These are phyloP conservation scores for Atkinsonella texensis DNA, from an alignment of 2,329 filamentous ascomycete genomes.

Conservation along the genomic window DNA sequence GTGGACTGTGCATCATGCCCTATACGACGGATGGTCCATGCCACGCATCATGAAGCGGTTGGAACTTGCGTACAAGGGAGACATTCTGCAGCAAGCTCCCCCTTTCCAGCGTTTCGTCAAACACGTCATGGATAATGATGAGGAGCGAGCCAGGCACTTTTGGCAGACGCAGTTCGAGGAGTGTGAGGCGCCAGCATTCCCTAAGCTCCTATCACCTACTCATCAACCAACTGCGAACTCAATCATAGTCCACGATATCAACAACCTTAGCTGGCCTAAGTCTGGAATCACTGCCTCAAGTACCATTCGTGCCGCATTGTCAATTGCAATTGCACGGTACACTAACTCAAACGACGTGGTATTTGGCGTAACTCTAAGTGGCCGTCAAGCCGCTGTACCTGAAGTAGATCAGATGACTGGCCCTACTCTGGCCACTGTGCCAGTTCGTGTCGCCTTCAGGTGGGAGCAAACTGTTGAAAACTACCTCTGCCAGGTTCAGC, in stretches of 20 bases:
- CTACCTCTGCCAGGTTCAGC: conserved; percentile 11
- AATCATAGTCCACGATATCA: neutral
- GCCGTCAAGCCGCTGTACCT: conserved; percentile 14
- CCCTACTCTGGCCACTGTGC: conserved; percentile 18
- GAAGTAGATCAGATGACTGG: conserved; percentile 16
- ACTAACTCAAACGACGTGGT: conserved; percentile 20
- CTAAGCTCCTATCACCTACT: neutral
- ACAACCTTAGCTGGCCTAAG: conserved; percentile 5
- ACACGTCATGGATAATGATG: conserved; percentile 24
- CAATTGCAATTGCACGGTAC: conserved; percentile 24
- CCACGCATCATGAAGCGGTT: conserved; percentile 28
- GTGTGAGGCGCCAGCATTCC: neutral
- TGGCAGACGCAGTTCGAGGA: conserved; percentile 19
- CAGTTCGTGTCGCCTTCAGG: conserved; percentile 9
- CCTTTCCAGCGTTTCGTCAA: conserved; percentile 29
- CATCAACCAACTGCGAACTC: conserved; percentile 2
- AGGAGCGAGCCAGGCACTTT: conserved; percentile 23
- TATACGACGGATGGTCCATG: conserved; percentile 41
- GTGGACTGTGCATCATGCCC: conserved; percentile 33
- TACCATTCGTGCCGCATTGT: conserved; percentile 15
- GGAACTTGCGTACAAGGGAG: conserved; percentile 23
- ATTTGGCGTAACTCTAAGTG: conserved; percentile 16
- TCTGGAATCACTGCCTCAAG: conserved; percentile 11
- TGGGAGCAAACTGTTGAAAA: conserved; percentile 6
- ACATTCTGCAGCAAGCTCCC: conserved; percentile 14